Evolutionary conservation across 208 protist genomes (phyloP).

Genomic region (Trypanosomatidae sp.): DNA sequence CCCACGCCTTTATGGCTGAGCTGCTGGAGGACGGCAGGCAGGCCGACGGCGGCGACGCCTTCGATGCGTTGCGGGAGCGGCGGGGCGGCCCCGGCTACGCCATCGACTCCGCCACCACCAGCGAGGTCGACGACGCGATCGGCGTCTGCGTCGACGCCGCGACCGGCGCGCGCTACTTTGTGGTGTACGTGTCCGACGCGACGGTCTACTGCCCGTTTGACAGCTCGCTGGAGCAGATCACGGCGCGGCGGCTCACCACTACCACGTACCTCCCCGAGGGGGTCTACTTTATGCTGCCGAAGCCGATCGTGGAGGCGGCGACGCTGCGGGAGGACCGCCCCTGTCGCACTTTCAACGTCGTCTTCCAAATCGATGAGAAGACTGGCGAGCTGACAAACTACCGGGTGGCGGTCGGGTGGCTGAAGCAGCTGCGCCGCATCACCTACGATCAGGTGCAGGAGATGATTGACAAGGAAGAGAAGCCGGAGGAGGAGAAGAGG

Average conservation of each 20-base stretch:
- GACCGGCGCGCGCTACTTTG: slow-evolving; percentile 72
- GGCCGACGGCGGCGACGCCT: slow-evolving; percentile 68
- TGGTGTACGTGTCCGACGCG: slow-evolving; percentile 87
- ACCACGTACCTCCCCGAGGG: slow-evolving; percentile 90
- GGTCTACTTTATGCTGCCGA: slow-evolving; percentile 91
- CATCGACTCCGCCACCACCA: slow-evolving; percentile 89
- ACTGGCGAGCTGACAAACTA: slow-evolving; percentile 79
- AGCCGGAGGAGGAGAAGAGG: neutral
- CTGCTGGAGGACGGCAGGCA: slow-evolving; percentile 39
- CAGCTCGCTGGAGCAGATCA: slow-evolving; percentile 79
- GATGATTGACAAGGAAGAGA: slow-evolving; percentile 40
- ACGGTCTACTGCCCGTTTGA: slow-evolving; percentile 89
- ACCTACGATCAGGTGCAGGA: slow-evolving; percentile 86
- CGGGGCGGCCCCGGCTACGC: slow-evolving; percentile 66
- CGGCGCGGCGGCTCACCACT: slow-evolving; percentile 73
- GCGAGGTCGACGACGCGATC: slow-evolving; percentile 90
- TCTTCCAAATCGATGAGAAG: slow-evolving; percentile 70
- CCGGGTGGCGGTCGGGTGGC: slow-evolving; percentile 71
- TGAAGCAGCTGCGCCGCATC: slow-evolving; percentile 76
- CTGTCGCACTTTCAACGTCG: slow-evolving; percentile 88
- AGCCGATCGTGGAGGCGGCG: slow-evolving; percentile 81
- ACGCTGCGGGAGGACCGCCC: slow-evolving; percentile 82
- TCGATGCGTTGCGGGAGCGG: slow-evolving; percentile 57
- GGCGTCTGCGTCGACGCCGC: slow-evolving; percentile 56
- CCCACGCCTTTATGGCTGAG: slow-evolving; percentile 49